A percentile compares a stretch with the other conserved stretches of the same genome.
phyloP scores from a whole-genome alignment of 2,329 filamentous ascomycete genomes.

The Epichloe amarillans region DNA sequence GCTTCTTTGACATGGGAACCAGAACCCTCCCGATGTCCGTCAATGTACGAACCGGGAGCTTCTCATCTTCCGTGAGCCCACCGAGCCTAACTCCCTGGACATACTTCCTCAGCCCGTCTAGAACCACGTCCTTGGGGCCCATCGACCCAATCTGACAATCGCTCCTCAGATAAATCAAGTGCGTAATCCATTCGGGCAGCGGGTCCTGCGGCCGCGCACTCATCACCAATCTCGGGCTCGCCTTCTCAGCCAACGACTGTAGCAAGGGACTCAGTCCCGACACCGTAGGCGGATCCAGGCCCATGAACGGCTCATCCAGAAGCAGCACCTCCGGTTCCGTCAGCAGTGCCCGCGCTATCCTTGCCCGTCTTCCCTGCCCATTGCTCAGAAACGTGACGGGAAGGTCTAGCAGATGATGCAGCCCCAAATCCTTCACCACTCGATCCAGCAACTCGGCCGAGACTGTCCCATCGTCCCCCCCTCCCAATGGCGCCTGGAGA shows the following conservation, averaged over 20 bases:
- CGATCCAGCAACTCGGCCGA: conserved; percentile 40
- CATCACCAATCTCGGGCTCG: conserved; percentile 60
- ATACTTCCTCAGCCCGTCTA: conserved; percentile 38
- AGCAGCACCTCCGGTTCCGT: conserved; percentile 67
- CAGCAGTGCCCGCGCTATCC: conserved; percentile 78
- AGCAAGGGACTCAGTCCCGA: conserved; percentile 59
- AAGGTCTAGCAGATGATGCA: conserved; percentile 58
- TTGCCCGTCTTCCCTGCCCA: conserved; percentile 75
- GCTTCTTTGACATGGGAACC: conserved; percentile 9
- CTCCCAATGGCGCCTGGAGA: conserved; percentile 26
- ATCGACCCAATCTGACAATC: conserved; percentile 52
- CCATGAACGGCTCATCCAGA: conserved; percentile 93
- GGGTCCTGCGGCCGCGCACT: conserved; percentile 74
- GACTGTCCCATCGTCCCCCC: conserved; percentile 32
- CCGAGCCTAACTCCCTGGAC: conserved; percentile 33
- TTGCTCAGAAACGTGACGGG: conserved; percentile 87
- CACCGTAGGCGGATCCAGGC: conserved; percentile 75
- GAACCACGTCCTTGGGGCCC: conserved; percentile 51
- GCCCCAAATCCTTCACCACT: conserved; percentile 55
- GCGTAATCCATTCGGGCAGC: conserved; percentile 81
- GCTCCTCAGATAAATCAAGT: conserved; percentile 59
- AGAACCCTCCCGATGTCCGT: conserved; percentile 36
- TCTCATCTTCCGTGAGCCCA: conserved; percentile 29
- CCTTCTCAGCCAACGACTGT: conserved; percentile 49
- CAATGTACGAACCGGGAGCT: conserved; percentile 33